Evolutionary conservation across 108 stramenopile genomes (phyloP), one percentile per base, ranked within the genome.

Genomic region (Seminavis robusta): DNA sequence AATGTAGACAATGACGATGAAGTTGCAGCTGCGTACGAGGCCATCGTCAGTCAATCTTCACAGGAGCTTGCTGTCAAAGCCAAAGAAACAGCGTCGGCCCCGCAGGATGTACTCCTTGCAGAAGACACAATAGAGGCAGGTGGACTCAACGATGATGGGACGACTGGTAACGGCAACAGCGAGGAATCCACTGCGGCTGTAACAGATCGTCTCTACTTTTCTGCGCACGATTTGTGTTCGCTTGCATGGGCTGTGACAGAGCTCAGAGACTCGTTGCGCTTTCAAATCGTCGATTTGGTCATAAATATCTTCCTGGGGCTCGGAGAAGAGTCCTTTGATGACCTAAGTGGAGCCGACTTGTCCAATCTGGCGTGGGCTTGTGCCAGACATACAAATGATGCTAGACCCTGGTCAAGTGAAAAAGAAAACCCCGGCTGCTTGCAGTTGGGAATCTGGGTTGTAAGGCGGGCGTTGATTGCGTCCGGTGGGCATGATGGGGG

Each of bases 201-300:
- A n/a, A n/a, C n/a, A 71, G 54, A n/a, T n/a, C n/a, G n/a, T n/a
- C n/a, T n/a, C n/a, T n/a, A n/a, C n/a, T 77, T 77, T 33, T 60
- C 65, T 20, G 59, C 60, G 17, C 67, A 63, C 51, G 75, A 82
- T 25, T 47, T 82, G 47, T 73, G 75, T n/a, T 49, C 69, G 17
- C 63, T 82, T 20, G 81, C 75, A 27, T 82, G 81, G 81, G 59
- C 81, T 13, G 81, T 60, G 37, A 72, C 76, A 34, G 76, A 82
- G 27, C 69, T 82, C 4, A 33, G 57, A 47, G 80, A 76, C 50
- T 60, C 74, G 19, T 39, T 71, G 13, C 52, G 65, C 31, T 21
- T 49, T 20, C 43, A 38, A 17, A 57, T 77, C 5, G 48, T 77
- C 26, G 55, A 64, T 9, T 44, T 59, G 11, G 61, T 77, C 15